A percentile compares a stretch with the other conserved stretches of the same genome.
Conservation (phyloP, 2,329 filamentous ascomycete genomes). For the Fusarium sp. region DNA sequence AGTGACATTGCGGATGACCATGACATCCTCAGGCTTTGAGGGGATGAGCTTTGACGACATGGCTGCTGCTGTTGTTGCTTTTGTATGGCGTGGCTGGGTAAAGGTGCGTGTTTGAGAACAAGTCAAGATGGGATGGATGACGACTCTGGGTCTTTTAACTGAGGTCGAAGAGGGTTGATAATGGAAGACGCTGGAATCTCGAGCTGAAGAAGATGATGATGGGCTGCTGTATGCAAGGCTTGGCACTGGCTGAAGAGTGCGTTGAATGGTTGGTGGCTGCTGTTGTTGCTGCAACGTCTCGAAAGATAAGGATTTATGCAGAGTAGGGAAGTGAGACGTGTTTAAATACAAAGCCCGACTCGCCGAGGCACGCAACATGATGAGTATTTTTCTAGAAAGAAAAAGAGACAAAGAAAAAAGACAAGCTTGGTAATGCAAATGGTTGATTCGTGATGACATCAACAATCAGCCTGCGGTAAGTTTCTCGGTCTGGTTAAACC, state of each 20-base stretch:
- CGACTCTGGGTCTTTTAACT: background rate
- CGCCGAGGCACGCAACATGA: constrained; percentile 3
- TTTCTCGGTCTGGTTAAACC: background rate
- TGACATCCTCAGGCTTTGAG: constrained; percentile 76
- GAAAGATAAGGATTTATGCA: background rate
- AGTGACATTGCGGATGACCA: constrained; percentile 88
- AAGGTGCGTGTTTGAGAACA: constrained; percentile 9
- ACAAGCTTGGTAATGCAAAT: constrained; percentile 8
- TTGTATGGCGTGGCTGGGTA: constrained; percentile 10
- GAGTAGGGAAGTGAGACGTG: background rate
- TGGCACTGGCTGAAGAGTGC: constrained; percentile 3
- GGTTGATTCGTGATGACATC: constrained; percentile 33
- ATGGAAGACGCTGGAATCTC: constrained; percentile 20
- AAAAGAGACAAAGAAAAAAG: background rate
- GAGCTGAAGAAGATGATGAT: constrained; percentile 2
- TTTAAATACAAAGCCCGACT: constrained; percentile 1
- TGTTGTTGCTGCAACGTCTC: background rate
- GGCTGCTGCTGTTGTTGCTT: constrained; percentile 19
- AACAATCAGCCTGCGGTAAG: constrained; percentile 11
- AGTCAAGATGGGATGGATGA: background rate
- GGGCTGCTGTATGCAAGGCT: background rate
- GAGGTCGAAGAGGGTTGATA: background rate
- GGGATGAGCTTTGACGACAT: constrained; percentile 73
- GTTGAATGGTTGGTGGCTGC: constrained; percentile 12
- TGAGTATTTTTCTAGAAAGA: background rate